Conservation (phyloP, 176 grass and related monocot genomes). For the Rhynchospora tenuis region DNA sequence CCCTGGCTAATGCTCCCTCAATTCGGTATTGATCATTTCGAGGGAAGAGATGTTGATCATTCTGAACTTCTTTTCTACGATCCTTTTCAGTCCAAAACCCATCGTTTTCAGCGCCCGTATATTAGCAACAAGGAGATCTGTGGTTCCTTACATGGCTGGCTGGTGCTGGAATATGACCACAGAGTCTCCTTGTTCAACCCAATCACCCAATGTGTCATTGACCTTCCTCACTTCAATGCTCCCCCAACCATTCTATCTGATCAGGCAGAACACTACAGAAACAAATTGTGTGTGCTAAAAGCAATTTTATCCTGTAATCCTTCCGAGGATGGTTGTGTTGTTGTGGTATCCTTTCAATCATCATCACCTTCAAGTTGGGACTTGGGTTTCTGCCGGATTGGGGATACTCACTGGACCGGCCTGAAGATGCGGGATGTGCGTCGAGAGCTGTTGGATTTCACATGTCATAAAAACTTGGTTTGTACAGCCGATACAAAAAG, state of each 20-base stretch:
- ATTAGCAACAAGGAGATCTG: background rate
- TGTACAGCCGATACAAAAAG: background rate
- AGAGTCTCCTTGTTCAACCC: slow-evolving; percentile 4
- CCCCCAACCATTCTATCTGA: too few relatives aligned
- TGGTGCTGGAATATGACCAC: background rate
- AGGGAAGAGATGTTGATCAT: background rate
- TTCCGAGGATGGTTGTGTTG: background rate
- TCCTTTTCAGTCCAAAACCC: background rate
- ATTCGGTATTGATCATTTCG: background rate
- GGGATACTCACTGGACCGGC: background rate
- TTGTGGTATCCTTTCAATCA: background rate
- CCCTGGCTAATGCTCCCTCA: background rate
- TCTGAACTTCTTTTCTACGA: slow-evolving; percentile 6
- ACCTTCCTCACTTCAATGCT: background rate
- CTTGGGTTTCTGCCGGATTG: background rate
- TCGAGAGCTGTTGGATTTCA: background rate
- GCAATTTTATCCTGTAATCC: background rate
- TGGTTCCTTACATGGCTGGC: background rate
- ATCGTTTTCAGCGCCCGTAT: background rate
- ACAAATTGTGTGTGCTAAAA: background rate
- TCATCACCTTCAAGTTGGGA: background rate
- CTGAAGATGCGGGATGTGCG: background rate
- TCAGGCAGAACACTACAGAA: too few relatives aligned
- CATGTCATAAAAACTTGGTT: background rate
- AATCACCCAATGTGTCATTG: background rate